A percentile compares a stretch with the other conserved stretches of the same genome.
phyloP scores from a whole-genome alignment of 2,329 filamentous ascomycete genomes.

The Colletotrichum echinochloae region DNA sequence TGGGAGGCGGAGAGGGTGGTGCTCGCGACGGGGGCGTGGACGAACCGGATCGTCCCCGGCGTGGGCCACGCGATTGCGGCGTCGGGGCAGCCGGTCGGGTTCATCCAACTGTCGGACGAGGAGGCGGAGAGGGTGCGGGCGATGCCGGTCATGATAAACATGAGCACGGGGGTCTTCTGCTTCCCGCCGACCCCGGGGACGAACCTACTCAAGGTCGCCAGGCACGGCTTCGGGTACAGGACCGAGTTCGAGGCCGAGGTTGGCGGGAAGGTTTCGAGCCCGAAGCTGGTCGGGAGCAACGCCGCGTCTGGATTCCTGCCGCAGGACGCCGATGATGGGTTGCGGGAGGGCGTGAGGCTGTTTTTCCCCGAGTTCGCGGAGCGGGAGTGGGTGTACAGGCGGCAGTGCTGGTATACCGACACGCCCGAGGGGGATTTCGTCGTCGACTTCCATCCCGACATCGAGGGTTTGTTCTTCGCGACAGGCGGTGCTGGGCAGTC shows the following conservation, averaged over 20 bases:
- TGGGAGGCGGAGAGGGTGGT: conserved; percentile 64
- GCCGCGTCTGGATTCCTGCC: conserved; percentile 78
- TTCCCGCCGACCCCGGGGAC: conserved; percentile 64
- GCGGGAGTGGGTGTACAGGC: conserved; percentile 61
- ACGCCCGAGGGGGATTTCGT: conserved; percentile 74
- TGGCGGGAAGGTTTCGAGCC: conserved; percentile 64
- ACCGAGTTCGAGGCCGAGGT: conserved; percentile 62
- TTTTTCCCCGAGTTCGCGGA: conserved; percentile 67
- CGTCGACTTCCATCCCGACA: conserved; percentile 65
- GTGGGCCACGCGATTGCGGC: conserved; percentile 71
- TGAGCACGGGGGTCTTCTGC: conserved; percentile 65
- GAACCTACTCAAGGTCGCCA: conserved; percentile 69
- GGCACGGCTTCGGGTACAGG: conserved; percentile 70
- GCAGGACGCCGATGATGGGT: conserved; percentile 70
- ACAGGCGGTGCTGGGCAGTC: conserved; percentile 61
- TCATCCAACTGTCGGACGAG: conserved; percentile 68
- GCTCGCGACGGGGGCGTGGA: conserved; percentile 78
- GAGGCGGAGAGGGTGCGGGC: conserved; percentile 66
- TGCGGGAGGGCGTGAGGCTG: conserved; percentile 62
- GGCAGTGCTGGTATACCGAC: conserved; percentile 75
- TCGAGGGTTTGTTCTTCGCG: conserved; percentile 60
- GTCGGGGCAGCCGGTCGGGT: conserved; percentile 75
- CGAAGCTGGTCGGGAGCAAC: conserved; percentile 52
- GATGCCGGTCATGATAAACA: conserved; percentile 70
- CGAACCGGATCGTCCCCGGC: conserved; percentile 60